Evolutionary conservation across 2,329 filamentous ascomycete species (phyloP), one percentile per base, ranked within the genome.

Genomic region (Botrytis byssoidea): DNA sequence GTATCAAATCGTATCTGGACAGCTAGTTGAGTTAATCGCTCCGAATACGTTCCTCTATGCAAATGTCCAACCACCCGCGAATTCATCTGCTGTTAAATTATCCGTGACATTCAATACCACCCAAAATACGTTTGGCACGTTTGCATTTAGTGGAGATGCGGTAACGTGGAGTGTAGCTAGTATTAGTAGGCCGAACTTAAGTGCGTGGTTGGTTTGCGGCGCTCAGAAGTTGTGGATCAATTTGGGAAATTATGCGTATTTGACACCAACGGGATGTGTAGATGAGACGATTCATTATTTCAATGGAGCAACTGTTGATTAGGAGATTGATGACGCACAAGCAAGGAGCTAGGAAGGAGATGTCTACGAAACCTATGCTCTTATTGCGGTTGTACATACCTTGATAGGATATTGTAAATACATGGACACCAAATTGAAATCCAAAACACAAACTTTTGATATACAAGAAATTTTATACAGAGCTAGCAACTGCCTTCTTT

Each of bases 121-220:
- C 59, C 83, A 86, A 79, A 89, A 87, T 79, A 81, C 83, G 0
- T 90, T 87, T 74, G 88, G 88, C 10, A 85, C 84, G 0, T 90
- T 90, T 79, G 84, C 81, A 0, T 90, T 85, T 80, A 85, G 86
- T 75, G 88, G 88, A n/a, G 88, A 90, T 79, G 85, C 87, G 4
- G 79, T 90, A 48, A 86, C 85, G 18, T 90, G 88, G 88, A 83
- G 80, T 71, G 83, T 83, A 22, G 79, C 83, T 1, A 84, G 83
- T 37, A 81, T 90, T 48, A 81, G 82, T 67, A 80, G 88, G 51
- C 88, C 87, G 69, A 90, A 90, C 78, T 78, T 84, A 63, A 86
- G 85, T 32, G 88, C 88, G 1, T 90, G 88, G 87, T 85, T 89
- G 76, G 88, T 90, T 70, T 90, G 88, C 75, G 82, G 81, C 64